Conservation (phyloP, 345 rosid genomes). For the Populus davidiana region DNA sequence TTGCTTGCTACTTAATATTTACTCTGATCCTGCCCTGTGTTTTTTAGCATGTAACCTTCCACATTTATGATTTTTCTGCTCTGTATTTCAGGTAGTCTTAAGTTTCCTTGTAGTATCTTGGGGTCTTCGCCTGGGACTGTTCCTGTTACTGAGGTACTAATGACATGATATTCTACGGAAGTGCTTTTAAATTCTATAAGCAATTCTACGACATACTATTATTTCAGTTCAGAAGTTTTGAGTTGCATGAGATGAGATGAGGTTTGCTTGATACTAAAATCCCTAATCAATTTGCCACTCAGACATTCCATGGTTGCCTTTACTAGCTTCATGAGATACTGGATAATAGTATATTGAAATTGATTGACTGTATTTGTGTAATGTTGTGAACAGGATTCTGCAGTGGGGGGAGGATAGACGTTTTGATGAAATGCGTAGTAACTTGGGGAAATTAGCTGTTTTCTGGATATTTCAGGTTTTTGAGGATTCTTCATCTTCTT, state of each 20-base stretch:
- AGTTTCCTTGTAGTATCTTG: slow-evolving; percentile 65
- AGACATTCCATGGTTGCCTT: neutral
- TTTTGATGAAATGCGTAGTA: slow-evolving; percentile 75
- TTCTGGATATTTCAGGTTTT: slow-evolving; percentile 88
- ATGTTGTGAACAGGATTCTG: slow-evolving; percentile 53
- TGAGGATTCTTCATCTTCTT: neutral
- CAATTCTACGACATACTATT: neutral
- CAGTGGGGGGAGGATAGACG: slow-evolving; percentile 97
- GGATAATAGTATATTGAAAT: neutral
- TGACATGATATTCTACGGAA: neutral
- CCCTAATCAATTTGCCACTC: neutral
- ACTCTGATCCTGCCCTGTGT: neutral
- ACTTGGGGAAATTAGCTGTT: slow-evolving; percentile 63
- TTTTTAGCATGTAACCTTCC: neutral
- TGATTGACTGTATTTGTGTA: neutral
- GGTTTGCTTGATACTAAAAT: neutral
- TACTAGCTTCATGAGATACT: too few species aligned
- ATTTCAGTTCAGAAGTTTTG: neutral
- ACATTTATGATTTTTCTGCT: slow-evolving; percentile 7
- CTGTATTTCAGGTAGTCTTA: slow-evolving; percentile 57
- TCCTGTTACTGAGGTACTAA: slow-evolving; percentile 72
- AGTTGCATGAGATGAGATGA: neutral
- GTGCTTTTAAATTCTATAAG: neutral
- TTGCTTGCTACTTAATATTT: neutral
- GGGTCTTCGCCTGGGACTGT: slow-evolving; percentile 83